Evolutionary conservation across 73 alveolate species (phyloP).

Genomic region (Paramecium primaurelia): DNA sequence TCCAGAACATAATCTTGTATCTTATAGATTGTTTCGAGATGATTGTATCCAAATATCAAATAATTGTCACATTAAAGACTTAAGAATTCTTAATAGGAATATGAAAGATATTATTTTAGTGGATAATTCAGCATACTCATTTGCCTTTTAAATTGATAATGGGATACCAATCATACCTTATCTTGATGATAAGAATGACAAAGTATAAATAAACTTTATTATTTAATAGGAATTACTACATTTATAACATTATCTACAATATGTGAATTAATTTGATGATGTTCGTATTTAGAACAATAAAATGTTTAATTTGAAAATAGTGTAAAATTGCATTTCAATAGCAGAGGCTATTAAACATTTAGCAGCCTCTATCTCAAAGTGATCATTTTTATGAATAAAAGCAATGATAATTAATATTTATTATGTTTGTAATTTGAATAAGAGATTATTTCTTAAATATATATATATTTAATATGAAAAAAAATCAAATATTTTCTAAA

Average conservation of each 20-base stretch:
- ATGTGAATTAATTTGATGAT: not conserved
- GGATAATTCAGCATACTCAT: constrained; percentile 86
- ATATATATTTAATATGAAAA: not conserved
- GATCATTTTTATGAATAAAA: not conserved
- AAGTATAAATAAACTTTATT: not conserved
- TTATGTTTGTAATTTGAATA: not conserved
- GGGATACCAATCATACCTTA: constrained; percentile 92
- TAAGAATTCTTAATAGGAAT: constrained; percentile 64
- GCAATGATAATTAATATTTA: not conserved
- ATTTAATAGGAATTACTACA: not conserved
- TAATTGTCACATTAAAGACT: constrained; percentile 68
- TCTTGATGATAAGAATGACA: constrained; percentile 82
- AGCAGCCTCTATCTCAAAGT: not conserved
- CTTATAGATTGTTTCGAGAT: constrained; percentile 69
- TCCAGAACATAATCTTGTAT: constrained; percentile 62
- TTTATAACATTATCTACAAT: not conserved
- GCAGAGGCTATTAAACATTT: not conserved
- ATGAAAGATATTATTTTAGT: constrained; percentile 76
- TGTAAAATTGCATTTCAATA: not conserved
- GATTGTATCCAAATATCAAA: constrained; percentile 66
- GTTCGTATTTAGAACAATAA: not conserved
- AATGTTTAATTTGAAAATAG: not conserved
- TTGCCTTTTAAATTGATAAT: constrained; percentile 79
- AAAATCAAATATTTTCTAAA: not conserved
- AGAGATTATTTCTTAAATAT: not conserved